phyloP scores from a whole-genome alignment of 2,329 filamentous ascomycete genomes.

The Colletotrichum cereale region DNA sequence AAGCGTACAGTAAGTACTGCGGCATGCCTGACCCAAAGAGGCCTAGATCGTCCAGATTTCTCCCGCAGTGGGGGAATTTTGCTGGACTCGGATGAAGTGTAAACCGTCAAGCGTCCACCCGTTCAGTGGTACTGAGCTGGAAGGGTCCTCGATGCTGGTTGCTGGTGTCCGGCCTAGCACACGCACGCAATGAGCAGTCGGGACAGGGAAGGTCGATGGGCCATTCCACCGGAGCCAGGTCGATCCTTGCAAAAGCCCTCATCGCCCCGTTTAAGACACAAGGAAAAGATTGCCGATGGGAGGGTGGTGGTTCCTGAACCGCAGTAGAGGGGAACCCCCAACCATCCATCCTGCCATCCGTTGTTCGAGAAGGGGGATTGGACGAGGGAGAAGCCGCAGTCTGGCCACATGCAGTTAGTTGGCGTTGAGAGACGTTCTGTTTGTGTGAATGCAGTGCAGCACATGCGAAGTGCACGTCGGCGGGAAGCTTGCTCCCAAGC shows the following conservation, averaged over 20 bases:
- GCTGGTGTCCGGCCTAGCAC: constrained; percentile 24
- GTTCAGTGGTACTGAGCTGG: constrained; percentile 23
- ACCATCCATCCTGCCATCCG: constrained; percentile 29
- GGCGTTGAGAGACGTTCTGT: constrained; percentile 7
- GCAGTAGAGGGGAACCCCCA: constrained; percentile 17
- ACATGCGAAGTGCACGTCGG: neutral
- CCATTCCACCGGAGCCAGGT: constrained; percentile 30
- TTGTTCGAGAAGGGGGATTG: constrained; percentile 29
- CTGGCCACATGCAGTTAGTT: constrained; percentile 15
- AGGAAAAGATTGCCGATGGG: constrained; percentile 37
- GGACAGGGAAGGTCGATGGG: constrained; percentile 30
- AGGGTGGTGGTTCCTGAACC: constrained; percentile 37
- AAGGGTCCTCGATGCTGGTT: constrained; percentile 23
- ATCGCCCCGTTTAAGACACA: constrained; percentile 18
- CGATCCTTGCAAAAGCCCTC: constrained; percentile 27
- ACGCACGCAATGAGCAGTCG: constrained; percentile 25
- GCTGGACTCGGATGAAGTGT: neutral
- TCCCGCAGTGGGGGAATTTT: neutral
- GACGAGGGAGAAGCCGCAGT: constrained; percentile 26
- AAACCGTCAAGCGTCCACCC: constrained; percentile 13
- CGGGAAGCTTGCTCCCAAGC: constrained; percentile 5
- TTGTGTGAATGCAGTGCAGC: neutral
- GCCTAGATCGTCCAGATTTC: constrained; percentile 14
- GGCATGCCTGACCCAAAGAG: constrained; percentile 7
- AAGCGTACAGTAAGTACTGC: neutral